A percentile compares a stretch with the other conserved stretches of the same genome.
phyloP scores from a whole-genome alignment of 2,329 filamentous ascomycete genomes.

The Didymella sp. region DNA sequence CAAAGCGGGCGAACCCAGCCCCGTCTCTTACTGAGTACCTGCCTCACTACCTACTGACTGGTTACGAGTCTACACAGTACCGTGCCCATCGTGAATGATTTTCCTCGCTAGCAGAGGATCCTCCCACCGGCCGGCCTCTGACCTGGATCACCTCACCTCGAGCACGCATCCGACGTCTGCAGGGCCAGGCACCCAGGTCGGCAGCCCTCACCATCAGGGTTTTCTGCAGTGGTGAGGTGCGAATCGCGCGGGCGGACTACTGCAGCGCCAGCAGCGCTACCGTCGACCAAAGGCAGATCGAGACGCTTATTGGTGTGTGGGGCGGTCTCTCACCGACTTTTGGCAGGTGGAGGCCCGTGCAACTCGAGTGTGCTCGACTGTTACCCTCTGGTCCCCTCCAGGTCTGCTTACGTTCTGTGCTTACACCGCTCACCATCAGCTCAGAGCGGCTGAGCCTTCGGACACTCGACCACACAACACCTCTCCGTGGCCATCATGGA shows the following conservation, averaged over 20 bases:
- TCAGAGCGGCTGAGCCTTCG: conserved; percentile 44
- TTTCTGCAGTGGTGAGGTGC: conserved; percentile 22
- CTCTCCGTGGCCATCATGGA: conserved; percentile 51
- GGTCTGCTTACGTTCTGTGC: conserved; percentile 21
- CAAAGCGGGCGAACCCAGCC: conserved; percentile 30
- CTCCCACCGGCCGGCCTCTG: conserved; percentile 9
- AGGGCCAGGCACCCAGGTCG: conserved; percentile 26
- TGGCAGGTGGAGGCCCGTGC: conserved; percentile 21
- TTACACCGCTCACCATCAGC: conserved; percentile 42
- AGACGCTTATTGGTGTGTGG: conserved; percentile 22
- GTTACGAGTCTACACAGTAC: not conserved
- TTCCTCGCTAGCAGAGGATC: conserved; percentile 18
- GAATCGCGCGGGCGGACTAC: conserved; percentile 31
- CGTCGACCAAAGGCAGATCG: conserved; percentile 22
- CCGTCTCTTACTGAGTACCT: conserved; percentile 21
- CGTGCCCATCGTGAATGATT: conserved; percentile 8
- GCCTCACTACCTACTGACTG: no score
- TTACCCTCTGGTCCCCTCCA: conserved; percentile 25
- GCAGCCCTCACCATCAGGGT: conserved; percentile 23
- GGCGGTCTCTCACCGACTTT: conserved; percentile 22
- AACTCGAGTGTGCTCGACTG: conserved; percentile 14
- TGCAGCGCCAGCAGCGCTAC: conserved; percentile 40
- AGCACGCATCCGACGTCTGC: conserved; percentile 16
- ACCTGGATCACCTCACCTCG: conserved; percentile 11
- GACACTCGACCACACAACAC: conserved; percentile 33